These are phyloP conservation scores for Tolypocladium paradoxum DNA, from an alignment of 2,329 filamentous ascomycete species.

Conservation along the genomic window DNA sequence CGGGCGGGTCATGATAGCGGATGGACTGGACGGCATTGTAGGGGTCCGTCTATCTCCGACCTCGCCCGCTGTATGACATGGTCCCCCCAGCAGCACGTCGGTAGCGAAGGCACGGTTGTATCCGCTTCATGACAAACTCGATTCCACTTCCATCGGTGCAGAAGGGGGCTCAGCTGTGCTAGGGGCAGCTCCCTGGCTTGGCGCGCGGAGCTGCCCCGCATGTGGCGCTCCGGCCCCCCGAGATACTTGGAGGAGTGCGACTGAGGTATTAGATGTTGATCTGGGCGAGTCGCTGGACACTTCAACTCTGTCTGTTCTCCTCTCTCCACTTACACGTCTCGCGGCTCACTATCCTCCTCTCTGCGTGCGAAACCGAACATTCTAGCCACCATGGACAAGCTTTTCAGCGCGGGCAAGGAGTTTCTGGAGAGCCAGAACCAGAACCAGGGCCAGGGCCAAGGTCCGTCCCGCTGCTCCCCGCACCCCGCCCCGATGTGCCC, in stretches of 20 bases:
- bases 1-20: not conserved
- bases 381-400: slow-evolving; percentile 23
- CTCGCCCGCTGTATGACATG: not conserved
- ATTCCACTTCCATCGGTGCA: not conserved
- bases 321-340: not conserved
- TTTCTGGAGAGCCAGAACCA: slow-evolving; percentile 21
- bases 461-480: not conserved
- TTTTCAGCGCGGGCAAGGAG: slow-evolving; percentile 26
- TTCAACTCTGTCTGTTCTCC: not conserved
- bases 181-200: not conserved
- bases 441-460: slow-evolving; percentile 11
- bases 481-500: not conserved
- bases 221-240: not conserved
- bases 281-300: not conserved
- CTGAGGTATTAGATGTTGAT: not conserved
- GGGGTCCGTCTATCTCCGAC: not conserved
- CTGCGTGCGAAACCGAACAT: not conserved
- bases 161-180: not conserved
- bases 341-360: not conserved
- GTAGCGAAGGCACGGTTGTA: not conserved
- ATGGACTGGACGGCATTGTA: not conserved
- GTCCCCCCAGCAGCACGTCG: no score
- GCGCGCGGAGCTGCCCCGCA: not conserved
- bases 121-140: not conserved
- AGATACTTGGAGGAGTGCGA: no score